Base-by-base conservation (phyloP, 495 filamentous ascomycete species). In the Xylaria venustula region DNA sequence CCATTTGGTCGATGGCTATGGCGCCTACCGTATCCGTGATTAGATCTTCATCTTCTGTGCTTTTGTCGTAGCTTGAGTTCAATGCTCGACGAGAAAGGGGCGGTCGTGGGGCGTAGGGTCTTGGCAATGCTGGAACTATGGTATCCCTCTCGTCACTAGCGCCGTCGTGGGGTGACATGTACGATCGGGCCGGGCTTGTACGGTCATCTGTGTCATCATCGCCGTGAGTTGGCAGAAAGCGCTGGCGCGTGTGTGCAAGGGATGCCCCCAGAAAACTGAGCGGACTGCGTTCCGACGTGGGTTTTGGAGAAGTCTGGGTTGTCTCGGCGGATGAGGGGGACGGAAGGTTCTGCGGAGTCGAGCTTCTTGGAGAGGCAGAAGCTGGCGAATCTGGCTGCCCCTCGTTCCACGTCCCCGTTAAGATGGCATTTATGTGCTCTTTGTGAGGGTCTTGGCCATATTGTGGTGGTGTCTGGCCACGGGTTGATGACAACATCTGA, bases 21-120 rank as follows among this genome's bases (percentile, higher is more conserved):
- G 91, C 95, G 8, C 94, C 94, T 36, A 98, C 90, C 2, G 94
- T 98, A 75, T 98, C 94, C 3, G 88, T 95, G 58, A 98, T 87
- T 8, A 14, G 25, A 22, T 62, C 60, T 8, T 62, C 60, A 23
- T 51, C 34, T 0, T 34, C 25, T 12, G 14, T 50, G 15, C 14
- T 30, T 15, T 0, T 37, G 20, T 12, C 3, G 2, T 32, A 23
- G 12, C 26, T 7, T 12, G 14, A 36, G 19, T 36, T 20, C 5
- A 11, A 2, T 22, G 23, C 14, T 28, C 23, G 15, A 12, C 11
- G 20, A 2, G 3, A 6, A 12, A 11, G 3, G n/a, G 17, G 2
- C 3, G 17, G 30, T 23, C 17, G 22, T 2, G 8, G 36, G 37
- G n/a, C 23, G 23, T 22, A 5, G 9, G 8, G 23, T 15, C 17